phyloP scores from a whole-genome alignment of 306 rosid genomes.

The Gastrolobium bilobum region DNA sequence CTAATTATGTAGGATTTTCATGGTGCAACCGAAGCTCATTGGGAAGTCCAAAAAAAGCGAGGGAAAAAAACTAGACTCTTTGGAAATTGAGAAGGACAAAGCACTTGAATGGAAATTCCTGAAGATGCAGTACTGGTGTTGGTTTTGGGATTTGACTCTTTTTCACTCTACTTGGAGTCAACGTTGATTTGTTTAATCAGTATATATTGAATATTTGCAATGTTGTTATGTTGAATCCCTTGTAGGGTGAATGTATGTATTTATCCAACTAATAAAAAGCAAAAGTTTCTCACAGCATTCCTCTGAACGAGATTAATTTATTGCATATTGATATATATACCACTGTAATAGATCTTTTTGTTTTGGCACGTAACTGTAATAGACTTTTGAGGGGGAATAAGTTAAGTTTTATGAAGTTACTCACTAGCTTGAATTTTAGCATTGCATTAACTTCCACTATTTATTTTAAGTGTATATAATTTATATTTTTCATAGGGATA shows the following conservation, averaged over 20 bases:
- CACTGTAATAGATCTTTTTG: slow-evolving; percentile 25
- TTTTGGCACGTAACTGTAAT: slow-evolving; percentile 5
- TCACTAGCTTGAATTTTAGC: background rate
- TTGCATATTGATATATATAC: slow-evolving; percentile 27
- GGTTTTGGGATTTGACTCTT: slow-evolving; percentile 43
- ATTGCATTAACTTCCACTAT: background rate
- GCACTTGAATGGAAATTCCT: slow-evolving; percentile 42
- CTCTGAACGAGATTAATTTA: slow-evolving; percentile 18
- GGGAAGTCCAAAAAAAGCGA: slow-evolving; percentile 19
- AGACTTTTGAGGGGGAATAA: background rate
- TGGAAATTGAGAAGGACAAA: slow-evolving; percentile 41
- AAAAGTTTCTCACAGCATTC: slow-evolving; percentile 24
- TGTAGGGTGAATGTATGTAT: slow-evolving; percentile 53
- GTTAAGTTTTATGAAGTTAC: background rate
- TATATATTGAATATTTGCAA: slow-evolving; percentile 38
- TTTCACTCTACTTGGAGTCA: slow-evolving; percentile 49
- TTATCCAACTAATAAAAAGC: slow-evolving; percentile 39
- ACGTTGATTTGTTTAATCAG: slow-evolving; percentile 24
- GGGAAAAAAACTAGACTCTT: background rate
- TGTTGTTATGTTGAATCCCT: slow-evolving; percentile 44
- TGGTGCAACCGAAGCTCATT: slow-evolving; percentile 36
- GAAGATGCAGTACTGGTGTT: slow-evolving; percentile 46
- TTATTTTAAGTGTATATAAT: background rate
- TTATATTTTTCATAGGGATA: background rate
- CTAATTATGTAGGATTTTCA: slow-evolving; percentile 40